These are phyloP conservation scores for Aspergillus incahuasiensis DNA, from an alignment of 495 filamentous ascomycete species.

Conservation along the genomic window DNA sequence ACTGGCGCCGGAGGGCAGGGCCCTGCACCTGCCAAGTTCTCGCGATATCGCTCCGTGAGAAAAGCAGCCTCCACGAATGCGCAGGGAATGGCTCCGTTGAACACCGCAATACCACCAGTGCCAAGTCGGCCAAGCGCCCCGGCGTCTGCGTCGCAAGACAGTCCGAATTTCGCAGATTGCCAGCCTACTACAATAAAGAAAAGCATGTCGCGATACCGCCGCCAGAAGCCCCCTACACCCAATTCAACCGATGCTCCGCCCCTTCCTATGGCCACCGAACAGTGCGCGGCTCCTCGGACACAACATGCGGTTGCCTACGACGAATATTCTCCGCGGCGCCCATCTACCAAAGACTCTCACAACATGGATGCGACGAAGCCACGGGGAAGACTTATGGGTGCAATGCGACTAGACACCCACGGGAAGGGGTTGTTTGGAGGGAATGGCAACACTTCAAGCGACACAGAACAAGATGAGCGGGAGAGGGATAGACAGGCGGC, in stretches of 20 bases:
- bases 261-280: slow-evolving; percentile 17
- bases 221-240: slow-evolving; percentile 30
- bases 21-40: slow-evolving; percentile 27
- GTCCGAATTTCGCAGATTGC: background rate
- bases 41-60: slow-evolving; percentile 35
- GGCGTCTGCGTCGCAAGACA: background rate
- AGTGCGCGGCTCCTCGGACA: slow-evolving; percentile 11
- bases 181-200: slow-evolving; percentile 38
- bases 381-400: slow-evolving; percentile 1
- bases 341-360: background rate
- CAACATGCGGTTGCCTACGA: background rate
- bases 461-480: slow-evolving; percentile 36
- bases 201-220: slow-evolving; percentile 58
- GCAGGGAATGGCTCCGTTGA: slow-evolving; percentile 1
- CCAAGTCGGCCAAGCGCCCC: slow-evolving; percentile 12
- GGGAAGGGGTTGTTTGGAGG: background rate
- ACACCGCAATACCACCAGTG: slow-evolving; percentile 6
- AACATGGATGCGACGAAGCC: background rate
- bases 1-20: slow-evolving; percentile 11
- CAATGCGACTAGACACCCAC: slow-evolving; percentile 6
- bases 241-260: slow-evolving; percentile 25
- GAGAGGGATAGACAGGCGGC: slow-evolving; percentile 36
- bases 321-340: background rate
- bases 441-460: background rate
- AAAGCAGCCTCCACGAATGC: slow-evolving; percentile 22